Percentiles rank a stretch among this genome's conserved stretches.
These are phyloP conservation scores for Avena sativa DNA, from an alignment of 176 grass and related monocot species.

Conservation along the genomic window DNA sequence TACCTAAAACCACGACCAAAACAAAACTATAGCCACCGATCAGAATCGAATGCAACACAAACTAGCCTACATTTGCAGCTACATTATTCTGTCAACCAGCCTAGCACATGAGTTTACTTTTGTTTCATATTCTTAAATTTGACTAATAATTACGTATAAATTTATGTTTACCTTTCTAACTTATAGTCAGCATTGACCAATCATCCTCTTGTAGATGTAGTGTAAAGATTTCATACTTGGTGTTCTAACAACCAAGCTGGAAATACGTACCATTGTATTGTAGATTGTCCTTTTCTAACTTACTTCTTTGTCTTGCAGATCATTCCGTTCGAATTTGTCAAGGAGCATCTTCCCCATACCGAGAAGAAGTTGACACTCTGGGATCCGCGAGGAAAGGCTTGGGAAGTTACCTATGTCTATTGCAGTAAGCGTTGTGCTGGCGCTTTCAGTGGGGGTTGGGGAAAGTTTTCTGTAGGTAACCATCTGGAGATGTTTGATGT, in stretches of 20 bases:
- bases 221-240: neutral
- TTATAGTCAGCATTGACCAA: neutral
- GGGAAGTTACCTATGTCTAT: conserved; percentile 63
- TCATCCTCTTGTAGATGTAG: neutral
- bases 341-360: conserved; percentile 38
- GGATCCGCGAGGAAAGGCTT: conserved; percentile 67
- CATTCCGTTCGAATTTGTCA: conserved; percentile 60
- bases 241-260: neutral
- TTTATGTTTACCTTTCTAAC: neutral
- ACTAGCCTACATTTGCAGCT: too few species aligned
- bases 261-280: neutral
- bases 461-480: conserved; percentile 61
- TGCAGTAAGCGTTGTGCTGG: conserved; percentile 43
- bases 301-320: conserved; percentile 54
- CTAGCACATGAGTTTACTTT: neutral
- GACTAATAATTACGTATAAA: neutral
- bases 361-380: conserved; percentile 55
- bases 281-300: neutral
- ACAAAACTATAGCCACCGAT: too few species aligned
- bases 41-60: too few species aligned
- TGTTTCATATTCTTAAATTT: conserved; percentile 19
- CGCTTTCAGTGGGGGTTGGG: conserved; percentile 76
- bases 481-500: conserved; percentile 82
- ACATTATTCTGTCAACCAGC: too few species aligned
- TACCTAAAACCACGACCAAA: too few species aligned